phyloP scores from a whole-genome alignment of 306 rosid species.

The Vigna angularis region DNA sequence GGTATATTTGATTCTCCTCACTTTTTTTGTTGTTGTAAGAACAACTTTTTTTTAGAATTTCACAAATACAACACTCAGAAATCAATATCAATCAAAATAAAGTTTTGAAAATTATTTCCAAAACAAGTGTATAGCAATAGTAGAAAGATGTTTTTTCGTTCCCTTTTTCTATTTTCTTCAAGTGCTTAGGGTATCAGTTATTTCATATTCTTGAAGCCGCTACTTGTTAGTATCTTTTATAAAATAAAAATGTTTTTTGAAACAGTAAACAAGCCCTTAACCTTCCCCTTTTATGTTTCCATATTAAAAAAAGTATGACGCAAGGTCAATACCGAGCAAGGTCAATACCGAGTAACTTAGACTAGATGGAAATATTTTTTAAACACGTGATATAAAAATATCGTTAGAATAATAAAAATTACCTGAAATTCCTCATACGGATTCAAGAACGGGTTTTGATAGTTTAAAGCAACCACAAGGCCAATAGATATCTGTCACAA shows the following conservation, averaged over 20 bases:
- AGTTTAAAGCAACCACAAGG: slow-evolving; percentile 89
- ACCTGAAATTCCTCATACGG: slow-evolving; percentile 99
- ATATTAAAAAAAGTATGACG: slow-evolving; percentile 29
- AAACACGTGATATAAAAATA: slow-evolving; percentile 11
- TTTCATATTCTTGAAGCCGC: not conserved
- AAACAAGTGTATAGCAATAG: not conserved
- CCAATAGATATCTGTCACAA: slow-evolving; percentile 81
- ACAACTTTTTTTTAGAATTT: not conserved
- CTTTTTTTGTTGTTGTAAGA: not conserved
- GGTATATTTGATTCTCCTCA: not conserved
- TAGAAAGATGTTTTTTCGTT: not conserved
- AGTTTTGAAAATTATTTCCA: not conserved
- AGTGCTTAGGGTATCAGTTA: not conserved
- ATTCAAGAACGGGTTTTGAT: slow-evolving; percentile 79
- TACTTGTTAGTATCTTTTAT: not conserved
- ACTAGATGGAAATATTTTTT: not conserved
- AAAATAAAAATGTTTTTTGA: not conserved
- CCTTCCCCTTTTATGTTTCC: not conserved
- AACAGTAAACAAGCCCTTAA: not conserved
- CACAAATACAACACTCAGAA: not conserved
- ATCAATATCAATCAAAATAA: not conserved
- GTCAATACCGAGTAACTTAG: slow-evolving; percentile 6
- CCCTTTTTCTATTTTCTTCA: not conserved
- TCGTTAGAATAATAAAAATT: slow-evolving; percentile 16
- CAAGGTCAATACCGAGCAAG: slow-evolving; percentile 25